Base-by-base conservation (phyloP, 2,329 filamentous ascomycete genomes). In the Neocucurbitaria cava region DNA sequence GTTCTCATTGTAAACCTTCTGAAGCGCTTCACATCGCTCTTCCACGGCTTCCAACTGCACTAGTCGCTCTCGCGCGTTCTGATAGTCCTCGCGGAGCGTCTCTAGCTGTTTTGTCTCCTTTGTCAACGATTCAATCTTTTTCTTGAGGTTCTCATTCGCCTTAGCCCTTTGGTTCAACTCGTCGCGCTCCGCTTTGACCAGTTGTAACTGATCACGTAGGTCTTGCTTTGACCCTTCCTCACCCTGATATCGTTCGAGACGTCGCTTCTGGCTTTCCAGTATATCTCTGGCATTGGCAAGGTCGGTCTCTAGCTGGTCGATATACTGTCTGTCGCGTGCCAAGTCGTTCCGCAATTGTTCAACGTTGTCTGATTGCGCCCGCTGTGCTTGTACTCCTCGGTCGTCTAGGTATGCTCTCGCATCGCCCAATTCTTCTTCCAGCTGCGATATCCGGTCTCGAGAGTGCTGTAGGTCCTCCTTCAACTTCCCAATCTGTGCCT, bases 1-100 rank as follows among this genome's bases (percentile, higher is more conserved):
- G 56, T 81, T 82, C 62, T 83, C 81, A 42, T 80, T 79, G 62
- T 82, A 81, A 38, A 81, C 79, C 60, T 81, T 82, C 50, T 81
- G 77, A 18, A 83, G 66, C 3, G 74, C 70, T 24, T 75, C 72
- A 46, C 78, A 79, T 13, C 77, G 65, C 31, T 81, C 78, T 61
- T 79, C 77, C 35, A 81, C 65, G 21, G 65, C 67, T 41, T 82
- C 79, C 7, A 81, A 64, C 46, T 81, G 77, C 47, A 78, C 71
- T 5, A 82, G 57, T 39, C 77, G 71, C 43, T 82, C 80, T 20
- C 75, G 71, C 10, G 77, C 74, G 38, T 70, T 64, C 54, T 79
- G 78, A 26, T 82, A 70, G 51, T 82, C 79, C 59, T 80, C 76
- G 8, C 78, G 74, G 1, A 82, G 64, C 3, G 72, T 66, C 18